Base-by-base conservation (phyloP, 345 rosid species). In the Dovyalis caffra region DNA sequence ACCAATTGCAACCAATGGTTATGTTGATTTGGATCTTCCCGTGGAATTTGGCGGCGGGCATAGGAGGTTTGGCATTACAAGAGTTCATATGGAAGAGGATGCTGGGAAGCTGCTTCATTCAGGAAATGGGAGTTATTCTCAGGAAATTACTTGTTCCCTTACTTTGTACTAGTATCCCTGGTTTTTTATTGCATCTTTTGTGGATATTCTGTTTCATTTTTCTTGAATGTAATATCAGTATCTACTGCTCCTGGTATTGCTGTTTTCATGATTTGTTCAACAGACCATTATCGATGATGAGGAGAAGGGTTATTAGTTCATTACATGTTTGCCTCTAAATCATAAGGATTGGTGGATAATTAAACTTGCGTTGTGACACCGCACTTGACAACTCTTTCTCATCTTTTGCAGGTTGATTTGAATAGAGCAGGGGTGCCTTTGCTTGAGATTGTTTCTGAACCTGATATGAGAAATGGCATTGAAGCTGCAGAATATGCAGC, bases 11-110 rank as follows among this genome's bases (percentile, higher is more conserved):
- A 71, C 82, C 58, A 86, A 86, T 32, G 99, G 99, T 31, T 81
- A 80, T 69, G 72, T 95, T 75, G 97, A 95, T 79, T 79, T 92
- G 86, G 98, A 95, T 81, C 85, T 95, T 65, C 97, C 98, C 0
- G 77, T 92, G 73, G 99, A 95, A 75, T 89, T 86, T 85, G 97
- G 99, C 73, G 97, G 99, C 67, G 97, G 96, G 14, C 97, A 91
- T 45, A 88, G 86, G 89, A 88, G 88, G 75, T 95, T 95, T 75
- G 97, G 97, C 74, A 83, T 92, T 74, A 95, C 99, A 60, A 87
- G 98, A 78, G 92, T 95, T 89, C 97, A 92, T 82, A 92, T 95
- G 96, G 99, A 95, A 83, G 99, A 95, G 83, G 99, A 95, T 86
- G 98, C 98, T 9, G 98, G 98, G 66, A 92, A 95, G 87, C 82